A percentile compares a stretch with the other conserved stretches of the same genome.
These are phyloP conservation scores for Prototheca cutis DNA, from an alignment of 163 green algal species.

Conservation along the genomic window DNA sequence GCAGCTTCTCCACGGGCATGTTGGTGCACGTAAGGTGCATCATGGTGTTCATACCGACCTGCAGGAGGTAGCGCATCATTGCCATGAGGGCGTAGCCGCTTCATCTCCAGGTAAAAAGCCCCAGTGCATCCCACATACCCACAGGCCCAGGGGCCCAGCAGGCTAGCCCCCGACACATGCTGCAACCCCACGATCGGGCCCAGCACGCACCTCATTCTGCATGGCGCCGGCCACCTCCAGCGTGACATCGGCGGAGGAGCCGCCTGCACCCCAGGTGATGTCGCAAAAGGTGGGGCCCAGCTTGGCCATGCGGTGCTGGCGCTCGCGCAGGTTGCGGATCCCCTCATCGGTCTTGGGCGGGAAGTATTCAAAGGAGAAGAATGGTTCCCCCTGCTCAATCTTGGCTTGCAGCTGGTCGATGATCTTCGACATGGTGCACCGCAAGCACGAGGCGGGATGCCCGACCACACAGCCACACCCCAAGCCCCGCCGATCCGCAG, in stretches of 20 bases:
- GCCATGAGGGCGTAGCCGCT: no score
- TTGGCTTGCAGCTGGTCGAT: conserved; percentile 68
- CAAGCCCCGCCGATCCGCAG: neutral
- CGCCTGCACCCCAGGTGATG: conserved; percentile 96
- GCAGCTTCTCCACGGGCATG: conserved; percentile 84
- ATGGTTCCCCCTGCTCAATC: conserved; percentile 46
- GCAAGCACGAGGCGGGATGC: neutral
- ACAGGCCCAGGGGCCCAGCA: neutral
- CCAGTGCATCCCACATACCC: no score
- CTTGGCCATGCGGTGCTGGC: conserved; percentile 79
- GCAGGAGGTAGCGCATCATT: no score
- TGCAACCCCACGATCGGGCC: neutral
- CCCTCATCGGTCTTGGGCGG: conserved; percentile 88
- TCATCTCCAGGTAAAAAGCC: no score
- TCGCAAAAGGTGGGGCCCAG: conserved; percentile 87
- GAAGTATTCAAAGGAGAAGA: conserved; percentile 97
- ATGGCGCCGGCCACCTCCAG: conserved; percentile 89
- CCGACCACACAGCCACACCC: neutral
- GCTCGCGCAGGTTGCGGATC: conserved; percentile 85
- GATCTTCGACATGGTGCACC: conserved; percentile 52
- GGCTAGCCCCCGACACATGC: neutral
- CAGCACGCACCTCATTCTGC: conserved; percentile 73
- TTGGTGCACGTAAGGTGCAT: conserved; percentile 99
- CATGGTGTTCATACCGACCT: conserved; percentile 95
- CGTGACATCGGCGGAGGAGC: conserved; percentile 87